Evolutionary conservation across 495 filamentous ascomycete species (phyloP).

Genomic region (Lepraria neglecta): DNA sequence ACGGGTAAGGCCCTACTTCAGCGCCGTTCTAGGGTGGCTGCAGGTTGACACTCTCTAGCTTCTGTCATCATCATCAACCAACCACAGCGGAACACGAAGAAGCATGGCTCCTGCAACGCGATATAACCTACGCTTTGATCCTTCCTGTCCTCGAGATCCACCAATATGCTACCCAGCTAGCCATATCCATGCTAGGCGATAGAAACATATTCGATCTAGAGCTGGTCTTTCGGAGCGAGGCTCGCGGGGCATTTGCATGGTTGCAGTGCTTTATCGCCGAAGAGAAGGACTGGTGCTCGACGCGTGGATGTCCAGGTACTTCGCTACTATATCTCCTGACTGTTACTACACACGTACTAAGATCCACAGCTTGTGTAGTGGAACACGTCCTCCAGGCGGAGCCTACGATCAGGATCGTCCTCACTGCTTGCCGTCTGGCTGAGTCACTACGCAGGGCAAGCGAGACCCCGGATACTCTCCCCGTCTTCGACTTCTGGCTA

Average conservation of each 20-base stretch:
- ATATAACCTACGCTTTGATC: constrained; percentile 54
- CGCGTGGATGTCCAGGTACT: constrained; percentile 48
- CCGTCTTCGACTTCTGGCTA: constrained; percentile 51
- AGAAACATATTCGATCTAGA: constrained; percentile 48
- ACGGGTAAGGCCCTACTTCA: constrained; percentile 39
- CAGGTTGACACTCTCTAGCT: constrained; percentile 32
- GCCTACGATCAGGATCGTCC: constrained; percentile 52
- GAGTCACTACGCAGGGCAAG: constrained; percentile 54
- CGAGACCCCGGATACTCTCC: constrained; percentile 28
- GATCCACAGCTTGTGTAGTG: constrained; percentile 43
- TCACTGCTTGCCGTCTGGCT: constrained; percentile 62
- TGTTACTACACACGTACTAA: background rate
- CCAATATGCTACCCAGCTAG: constrained; percentile 46
- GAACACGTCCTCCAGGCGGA: constrained; percentile 51
- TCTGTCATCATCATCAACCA: constrained; percentile 44
- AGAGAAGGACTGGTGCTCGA: constrained; percentile 54
- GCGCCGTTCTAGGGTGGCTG: constrained; percentile 34
- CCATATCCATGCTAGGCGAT: constrained; percentile 41
- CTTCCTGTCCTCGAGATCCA: constrained; percentile 53
- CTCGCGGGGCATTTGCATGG: constrained; percentile 55
- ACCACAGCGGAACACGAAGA: constrained; percentile 39
- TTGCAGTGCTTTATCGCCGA: constrained; percentile 53
- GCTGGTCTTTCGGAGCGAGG: constrained; percentile 52
- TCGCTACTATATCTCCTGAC: background rate
- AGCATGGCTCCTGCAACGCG: constrained; percentile 52